Conservation (phyloP, 768 basidiomycete genomes). For the Tephrocybe rancida region DNA sequence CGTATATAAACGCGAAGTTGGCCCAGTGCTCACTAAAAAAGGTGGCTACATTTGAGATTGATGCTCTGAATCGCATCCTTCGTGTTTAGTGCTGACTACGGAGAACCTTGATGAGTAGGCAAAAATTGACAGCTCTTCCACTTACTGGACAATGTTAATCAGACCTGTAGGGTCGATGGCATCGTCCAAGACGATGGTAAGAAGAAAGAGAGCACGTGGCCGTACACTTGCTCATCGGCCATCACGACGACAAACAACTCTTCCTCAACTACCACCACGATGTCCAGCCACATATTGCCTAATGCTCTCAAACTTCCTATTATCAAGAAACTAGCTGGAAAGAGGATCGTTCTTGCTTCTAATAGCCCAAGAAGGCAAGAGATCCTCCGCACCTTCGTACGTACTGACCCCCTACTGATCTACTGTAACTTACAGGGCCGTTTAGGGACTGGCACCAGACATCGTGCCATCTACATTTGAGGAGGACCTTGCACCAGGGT, state of each 20-base stretch:
- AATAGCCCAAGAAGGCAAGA: conserved; percentile 85
- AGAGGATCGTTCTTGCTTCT: conserved; percentile 85
- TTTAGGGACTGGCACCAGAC: conserved; percentile 42
- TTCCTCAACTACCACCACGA: conserved; percentile 15
- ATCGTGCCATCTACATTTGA: conserved; percentile 59
- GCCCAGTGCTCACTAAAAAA: conserved; percentile 48
- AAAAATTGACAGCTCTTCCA: background rate
- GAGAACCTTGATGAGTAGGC: background rate
- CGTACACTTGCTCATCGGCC: background rate
- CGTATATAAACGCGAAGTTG: background rate
- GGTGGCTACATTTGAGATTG: conserved; percentile 56
- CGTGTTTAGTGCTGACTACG: too few species aligned
- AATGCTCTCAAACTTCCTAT: conserved; percentile 65
- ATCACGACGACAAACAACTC: background rate
- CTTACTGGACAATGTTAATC: background rate
- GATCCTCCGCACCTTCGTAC: conserved; percentile 76
- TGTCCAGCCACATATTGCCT: conserved; percentile 55
- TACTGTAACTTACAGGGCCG: background rate
- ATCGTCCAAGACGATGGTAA: background rate
- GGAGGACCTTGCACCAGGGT: conserved; percentile 69
- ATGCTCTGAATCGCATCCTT: conserved; percentile 64
- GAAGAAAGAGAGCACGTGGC: background rate
- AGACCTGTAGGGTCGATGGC: background rate
- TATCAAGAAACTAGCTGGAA: conserved; percentile 68
- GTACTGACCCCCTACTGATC: conserved; percentile 27